A percentile compares a stretch with the other conserved stretches of the same genome.
Conservation (phyloP, 2,329 filamentous ascomycete genomes). For the Chrysoporthe cubensis region DNA sequence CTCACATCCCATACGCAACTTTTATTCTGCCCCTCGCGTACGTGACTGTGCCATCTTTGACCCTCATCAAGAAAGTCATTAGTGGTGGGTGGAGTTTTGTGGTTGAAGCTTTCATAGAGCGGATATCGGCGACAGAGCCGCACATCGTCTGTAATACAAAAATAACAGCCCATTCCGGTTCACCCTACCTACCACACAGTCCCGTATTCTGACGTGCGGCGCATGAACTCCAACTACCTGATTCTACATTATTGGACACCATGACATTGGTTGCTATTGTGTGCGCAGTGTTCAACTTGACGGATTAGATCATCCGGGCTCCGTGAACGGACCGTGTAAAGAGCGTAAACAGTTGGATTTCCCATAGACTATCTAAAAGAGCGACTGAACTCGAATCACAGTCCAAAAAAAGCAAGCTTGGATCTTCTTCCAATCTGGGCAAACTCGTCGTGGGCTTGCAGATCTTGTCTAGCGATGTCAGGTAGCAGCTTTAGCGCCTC, state of each 20-base stretch:
- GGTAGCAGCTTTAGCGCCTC: slow-evolving; percentile 20
- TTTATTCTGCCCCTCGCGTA: neutral
- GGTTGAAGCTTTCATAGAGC: slow-evolving; percentile 8
- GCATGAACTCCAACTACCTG: too few relatives aligned
- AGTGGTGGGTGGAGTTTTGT: neutral
- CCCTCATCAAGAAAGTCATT: neutral
- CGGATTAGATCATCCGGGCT: neutral
- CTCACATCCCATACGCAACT: too few relatives aligned
- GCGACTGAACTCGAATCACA: slow-evolving; percentile 17
- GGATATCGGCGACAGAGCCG: slow-evolving; percentile 15
- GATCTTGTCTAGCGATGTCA: slow-evolving; percentile 18
- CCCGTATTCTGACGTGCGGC: neutral
- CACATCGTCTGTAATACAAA: neutral
- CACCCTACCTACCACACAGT: neutral
- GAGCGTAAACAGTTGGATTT: slow-evolving; percentile 26
- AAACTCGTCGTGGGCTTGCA: slow-evolving; percentile 16
- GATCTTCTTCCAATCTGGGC: slow-evolving; percentile 18
- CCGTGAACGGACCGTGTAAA: slow-evolving; percentile 4
- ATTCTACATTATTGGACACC: neutral
- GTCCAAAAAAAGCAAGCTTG: slow-evolving; percentile 13
- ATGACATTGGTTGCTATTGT: neutral
- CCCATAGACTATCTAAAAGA: slow-evolving; percentile 25
- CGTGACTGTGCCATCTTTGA: neutral
- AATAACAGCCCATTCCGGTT: neutral
- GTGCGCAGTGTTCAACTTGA: too few relatives aligned